These are phyloP conservation scores for Salix suchowensis DNA, from an alignment of 345 rosid genomes.

Conservation along the genomic window DNA sequence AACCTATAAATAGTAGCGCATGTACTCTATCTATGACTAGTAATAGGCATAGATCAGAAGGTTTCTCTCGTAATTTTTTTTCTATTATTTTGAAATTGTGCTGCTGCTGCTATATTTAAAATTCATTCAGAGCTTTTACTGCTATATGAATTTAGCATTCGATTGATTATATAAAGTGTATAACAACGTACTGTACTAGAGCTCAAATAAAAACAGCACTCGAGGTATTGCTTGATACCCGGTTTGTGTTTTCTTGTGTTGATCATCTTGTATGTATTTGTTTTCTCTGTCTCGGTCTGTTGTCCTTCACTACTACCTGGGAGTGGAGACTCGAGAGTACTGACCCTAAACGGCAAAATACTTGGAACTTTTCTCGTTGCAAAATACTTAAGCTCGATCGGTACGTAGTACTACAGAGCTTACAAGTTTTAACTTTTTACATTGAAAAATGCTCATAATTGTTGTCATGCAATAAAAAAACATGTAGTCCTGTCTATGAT, in stretches of 20 bases:
- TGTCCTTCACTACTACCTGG: constrained; percentile 9
- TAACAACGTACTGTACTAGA: not conserved
- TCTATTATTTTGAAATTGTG: too few relatives aligned
- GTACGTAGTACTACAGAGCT: not conserved
- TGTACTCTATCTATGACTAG: fast-evolving
- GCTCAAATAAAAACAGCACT: too few relatives aligned
- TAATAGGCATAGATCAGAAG: too few relatives aligned
- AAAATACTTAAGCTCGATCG: not conserved
- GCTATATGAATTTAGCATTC: too few relatives aligned
- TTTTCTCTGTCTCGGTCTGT: not conserved
- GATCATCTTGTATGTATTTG: not conserved
- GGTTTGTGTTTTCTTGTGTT: not conserved
- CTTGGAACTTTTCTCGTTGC: not conserved
- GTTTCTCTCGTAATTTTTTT: too few relatives aligned
- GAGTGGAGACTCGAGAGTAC: not conserved
- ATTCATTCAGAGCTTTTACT: too few relatives aligned
- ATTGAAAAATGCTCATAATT: constrained; percentile 12
- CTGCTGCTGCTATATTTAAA: too few relatives aligned
- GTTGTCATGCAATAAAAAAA: constrained; percentile 26
- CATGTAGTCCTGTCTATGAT: constrained; percentile 37
- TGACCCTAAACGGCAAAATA: constrained; percentile 18
- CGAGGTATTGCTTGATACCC: not conserved
- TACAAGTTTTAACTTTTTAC: not conserved
- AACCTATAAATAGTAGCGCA: too few relatives aligned
- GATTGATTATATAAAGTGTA: too few relatives aligned